phyloP scores from a whole-genome alignment of 495 filamentous ascomycete genomes.

The Astrothelium subdiscretum region DNA sequence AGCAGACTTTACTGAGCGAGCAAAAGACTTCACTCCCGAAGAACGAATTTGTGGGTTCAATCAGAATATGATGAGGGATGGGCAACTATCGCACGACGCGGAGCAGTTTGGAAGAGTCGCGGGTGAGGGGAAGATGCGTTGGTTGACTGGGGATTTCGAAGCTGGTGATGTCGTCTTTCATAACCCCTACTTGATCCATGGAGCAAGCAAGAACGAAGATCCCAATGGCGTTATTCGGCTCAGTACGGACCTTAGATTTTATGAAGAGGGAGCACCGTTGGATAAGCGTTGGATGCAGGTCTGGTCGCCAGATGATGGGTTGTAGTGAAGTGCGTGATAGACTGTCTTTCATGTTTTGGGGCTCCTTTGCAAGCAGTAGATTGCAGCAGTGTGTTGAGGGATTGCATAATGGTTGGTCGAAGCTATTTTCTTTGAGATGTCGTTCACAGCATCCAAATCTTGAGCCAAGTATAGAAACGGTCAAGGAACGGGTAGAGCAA shows the following conservation, averaged over 20 bases:
- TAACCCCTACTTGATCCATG: slow-evolving; percentile 47
- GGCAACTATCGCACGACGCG: slow-evolving; percentile 16
- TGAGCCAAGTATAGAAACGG: no score
- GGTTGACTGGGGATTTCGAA: slow-evolving; percentile 45
- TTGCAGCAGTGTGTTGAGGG: no score
- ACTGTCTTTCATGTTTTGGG: background rate
- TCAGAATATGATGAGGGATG: slow-evolving; percentile 16
- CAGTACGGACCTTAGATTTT: slow-evolving; percentile 45
- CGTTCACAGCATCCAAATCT: no score
- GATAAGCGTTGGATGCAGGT: slow-evolving; percentile 7
- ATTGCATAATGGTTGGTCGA: no score
- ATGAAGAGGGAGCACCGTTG: slow-evolving; percentile 12
- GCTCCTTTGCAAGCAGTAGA: no score
- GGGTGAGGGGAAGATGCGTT: slow-evolving; percentile 32
- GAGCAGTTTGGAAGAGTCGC: slow-evolving; percentile 16
- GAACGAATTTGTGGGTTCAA: slow-evolving; percentile 19
- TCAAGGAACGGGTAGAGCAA: no score
- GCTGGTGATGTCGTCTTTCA: slow-evolving; percentile 54
- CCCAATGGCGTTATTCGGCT: slow-evolving; percentile 43
- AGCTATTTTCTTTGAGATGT: no score
- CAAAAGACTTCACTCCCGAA: slow-evolving; percentile 11
- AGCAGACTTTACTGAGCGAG: slow-evolving; percentile 13
- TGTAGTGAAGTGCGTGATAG: background rate
- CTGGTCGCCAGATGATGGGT: slow-evolving; percentile 5
- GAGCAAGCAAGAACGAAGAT: slow-evolving; percentile 44